A percentile compares a stretch with the other conserved stretches of the same genome.
phyloP scores from a whole-genome alignment of 768 basidiomycete genomes.

The Serendipita sp. region DNA sequence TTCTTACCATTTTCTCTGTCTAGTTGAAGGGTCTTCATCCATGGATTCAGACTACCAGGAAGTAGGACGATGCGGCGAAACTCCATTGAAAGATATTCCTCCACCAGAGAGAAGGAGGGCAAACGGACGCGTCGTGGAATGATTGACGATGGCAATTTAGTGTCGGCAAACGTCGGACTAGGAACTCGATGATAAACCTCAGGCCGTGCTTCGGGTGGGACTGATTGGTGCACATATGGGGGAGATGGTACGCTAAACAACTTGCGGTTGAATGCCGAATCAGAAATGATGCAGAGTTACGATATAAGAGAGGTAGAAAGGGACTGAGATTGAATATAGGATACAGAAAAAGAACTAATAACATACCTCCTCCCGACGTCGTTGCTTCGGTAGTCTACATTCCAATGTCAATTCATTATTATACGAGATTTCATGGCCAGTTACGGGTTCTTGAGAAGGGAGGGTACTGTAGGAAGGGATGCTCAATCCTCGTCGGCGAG shows the following conservation, averaged over 20 bases:
- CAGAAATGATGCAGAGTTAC: not conserved
- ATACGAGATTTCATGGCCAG: not conserved
- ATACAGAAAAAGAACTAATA: not conserved
- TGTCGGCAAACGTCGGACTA: too few relatives aligned
- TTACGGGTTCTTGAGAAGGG: not conserved
- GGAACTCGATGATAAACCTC: too few relatives aligned
- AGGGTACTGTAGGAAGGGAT: not conserved
- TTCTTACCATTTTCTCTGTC: not conserved
- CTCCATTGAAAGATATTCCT: not conserved
- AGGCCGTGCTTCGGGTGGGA: too few relatives aligned
- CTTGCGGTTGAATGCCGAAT: not conserved
- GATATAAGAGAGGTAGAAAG: not conserved
- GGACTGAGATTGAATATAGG: not conserved
- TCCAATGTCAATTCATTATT: not conserved
- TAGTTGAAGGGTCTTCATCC: not conserved
- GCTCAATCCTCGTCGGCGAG: not conserved
- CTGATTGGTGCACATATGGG: not conserved
- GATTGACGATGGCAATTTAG: too few relatives aligned
- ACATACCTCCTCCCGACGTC: conserved; percentile 1
- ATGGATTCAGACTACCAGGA: not conserved
- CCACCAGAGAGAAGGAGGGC: too few relatives aligned
- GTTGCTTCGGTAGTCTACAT: not conserved
- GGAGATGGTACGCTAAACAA: conserved; percentile 1
- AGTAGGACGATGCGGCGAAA: not conserved
- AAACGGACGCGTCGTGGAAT: too few relatives aligned